Base-by-base conservation (phyloP, 768 basidiomycete genomes). In the Hericium rajendrae region DNA sequence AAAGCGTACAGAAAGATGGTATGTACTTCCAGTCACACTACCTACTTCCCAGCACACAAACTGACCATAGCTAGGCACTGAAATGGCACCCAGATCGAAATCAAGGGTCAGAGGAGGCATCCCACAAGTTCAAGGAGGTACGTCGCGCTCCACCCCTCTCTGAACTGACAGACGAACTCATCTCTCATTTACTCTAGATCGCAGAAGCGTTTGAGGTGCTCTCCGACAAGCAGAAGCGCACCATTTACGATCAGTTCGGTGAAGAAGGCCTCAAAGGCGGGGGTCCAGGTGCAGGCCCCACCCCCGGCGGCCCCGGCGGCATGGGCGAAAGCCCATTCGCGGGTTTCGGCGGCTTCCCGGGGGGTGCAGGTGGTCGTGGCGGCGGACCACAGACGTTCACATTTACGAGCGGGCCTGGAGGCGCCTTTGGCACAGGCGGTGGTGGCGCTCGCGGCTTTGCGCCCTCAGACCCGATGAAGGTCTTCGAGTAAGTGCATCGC, bases 81-180 rank as follows among this genome's bases (percentile, higher is more conserved):
- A 93, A 91, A 81, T 91, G 90, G 86, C 95, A 98, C 70, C 94
- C 94, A 39, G 94, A 97, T 69, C 81, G 94, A 40, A 95, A 97
- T 67, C 73, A 74, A 55, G 89, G 91, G 28, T 86, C 88, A 52
- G 94, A 94, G 63, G 86, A 85, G 62, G 88, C 95, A 0, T 85
- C 82, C 2, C 78, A 81, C 69, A 95, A 89, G 71, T 98, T 99
- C 72, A 94, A 99, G 74, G 83, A 94, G 80, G 93, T 86, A 43
- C 26, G 76, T 66, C 13, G 1, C 32, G 24, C 11, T 4, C 4
- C n/a, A 8, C 18, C 4, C 16, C n/a, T 8, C 4, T 32, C 20
- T 5, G 2, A 52, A 13, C 16, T 51, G 4, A 8, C 32, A 32
- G 18, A 51, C 11, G 28, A 16, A 18, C n/a, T 40, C 15, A 39